Evolutionary conservation across 2,329 filamentous ascomycete genomes (phyloP).

Genomic region (Fusarium oxysporum): DNA sequence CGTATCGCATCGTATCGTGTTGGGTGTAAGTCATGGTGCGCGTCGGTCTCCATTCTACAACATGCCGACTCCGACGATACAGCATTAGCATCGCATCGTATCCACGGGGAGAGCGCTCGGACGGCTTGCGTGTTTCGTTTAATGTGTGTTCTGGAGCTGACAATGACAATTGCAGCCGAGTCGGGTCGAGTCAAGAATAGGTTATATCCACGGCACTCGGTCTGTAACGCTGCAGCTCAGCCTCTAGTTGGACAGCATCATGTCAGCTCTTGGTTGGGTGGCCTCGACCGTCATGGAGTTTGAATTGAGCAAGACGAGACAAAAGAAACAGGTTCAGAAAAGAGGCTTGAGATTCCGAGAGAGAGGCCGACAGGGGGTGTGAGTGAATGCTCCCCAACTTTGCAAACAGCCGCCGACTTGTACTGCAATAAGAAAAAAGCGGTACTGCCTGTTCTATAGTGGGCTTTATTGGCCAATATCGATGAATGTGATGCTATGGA

Average conservation of each 20-base stretch:
- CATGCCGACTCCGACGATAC: conserved; percentile 30
- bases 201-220: background rate
- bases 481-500: conserved; percentile 2
- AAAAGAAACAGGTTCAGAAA: conserved; percentile 2
- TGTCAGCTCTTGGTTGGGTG: conserved; percentile 24
- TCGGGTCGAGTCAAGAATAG: background rate
- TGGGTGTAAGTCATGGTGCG: background rate
- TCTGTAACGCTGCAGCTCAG: conserved; percentile 33
- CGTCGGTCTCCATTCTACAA: conserved; percentile 15
- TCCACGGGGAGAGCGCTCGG: conserved; percentile 28
- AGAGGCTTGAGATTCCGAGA: conserved; percentile 21
- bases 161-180: background rate
- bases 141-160: background rate
- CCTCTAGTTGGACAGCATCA: conserved; percentile 31
- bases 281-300: conserved; percentile 19
- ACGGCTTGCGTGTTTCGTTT: conserved; percentile 36
- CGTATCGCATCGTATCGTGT: conserved; percentile 25
- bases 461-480: background rate
- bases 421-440: conserved; percentile 23
- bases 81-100: conserved; percentile 33
- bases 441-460: conserved; percentile 2
- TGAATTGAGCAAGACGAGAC: conserved; percentile 13
- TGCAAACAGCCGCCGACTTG: conserved; percentile 8
- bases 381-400: background rate
- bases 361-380: conserved; percentile 28